These are phyloP conservation scores for Luzula sylvatica DNA, from an alignment of 176 grass and related monocot genomes.

Conservation along the genomic window DNA sequence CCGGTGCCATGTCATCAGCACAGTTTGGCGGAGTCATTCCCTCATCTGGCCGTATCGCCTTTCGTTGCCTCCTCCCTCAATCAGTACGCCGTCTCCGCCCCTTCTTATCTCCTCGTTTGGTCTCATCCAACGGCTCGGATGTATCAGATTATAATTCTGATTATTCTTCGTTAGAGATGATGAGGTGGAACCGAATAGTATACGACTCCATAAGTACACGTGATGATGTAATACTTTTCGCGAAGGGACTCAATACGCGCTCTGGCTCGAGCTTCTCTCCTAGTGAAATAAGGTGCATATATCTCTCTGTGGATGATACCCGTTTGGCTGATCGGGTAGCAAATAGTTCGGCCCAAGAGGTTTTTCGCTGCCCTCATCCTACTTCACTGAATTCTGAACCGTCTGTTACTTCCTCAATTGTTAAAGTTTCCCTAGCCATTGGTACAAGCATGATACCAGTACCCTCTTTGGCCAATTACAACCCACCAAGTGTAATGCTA, in stretches of 20 bases:
- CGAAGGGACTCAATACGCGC: constrained; percentile 27
- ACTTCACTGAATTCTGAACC: not conserved
- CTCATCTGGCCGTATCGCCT: constrained; percentile 1
- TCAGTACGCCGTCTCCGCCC: constrained; percentile 1
- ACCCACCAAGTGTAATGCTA: not conserved
- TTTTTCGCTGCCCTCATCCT: constrained; percentile 20
- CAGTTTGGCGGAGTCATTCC: not conserved
- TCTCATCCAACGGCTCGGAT: not conserved
- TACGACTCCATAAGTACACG: constrained; percentile 24
- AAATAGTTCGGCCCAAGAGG: constrained; percentile 16
- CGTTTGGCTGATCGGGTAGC: not conserved
- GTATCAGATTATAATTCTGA: not conserved
- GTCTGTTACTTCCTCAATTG: not conserved
- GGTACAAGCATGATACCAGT: not conserved
- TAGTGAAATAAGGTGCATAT: constrained; percentile 13
- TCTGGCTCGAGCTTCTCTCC: constrained; percentile 7
- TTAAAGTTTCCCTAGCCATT: constrained; percentile 13
- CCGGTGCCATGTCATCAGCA: constrained; percentile 11
- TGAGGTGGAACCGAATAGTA: constrained; percentile 19
- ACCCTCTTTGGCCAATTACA: constrained; percentile 18
- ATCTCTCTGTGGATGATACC: not conserved
- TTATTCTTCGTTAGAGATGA: constrained; percentile 26
- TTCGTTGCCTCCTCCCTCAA: constrained; percentile 11
- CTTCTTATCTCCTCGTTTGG: constrained; percentile 21
- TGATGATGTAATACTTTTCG: constrained; percentile 25